phyloP scores from a whole-genome alignment of 306 rosid species.

The Amphicarpaea edgeworthii region DNA sequence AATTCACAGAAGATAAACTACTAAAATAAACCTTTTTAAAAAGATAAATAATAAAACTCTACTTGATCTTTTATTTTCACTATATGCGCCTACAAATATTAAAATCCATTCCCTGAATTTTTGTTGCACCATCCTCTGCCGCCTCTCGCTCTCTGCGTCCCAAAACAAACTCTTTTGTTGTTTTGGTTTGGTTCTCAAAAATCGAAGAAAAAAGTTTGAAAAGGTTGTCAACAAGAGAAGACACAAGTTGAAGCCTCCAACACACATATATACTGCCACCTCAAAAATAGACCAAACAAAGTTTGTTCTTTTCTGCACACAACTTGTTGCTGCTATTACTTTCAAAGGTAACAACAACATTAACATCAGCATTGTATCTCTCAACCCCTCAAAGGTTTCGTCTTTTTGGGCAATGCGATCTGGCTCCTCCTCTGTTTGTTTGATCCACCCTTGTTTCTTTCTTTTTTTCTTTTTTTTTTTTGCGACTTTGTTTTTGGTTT shows the following conservation, averaged over 20 bases:
- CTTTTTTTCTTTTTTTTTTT: no score
- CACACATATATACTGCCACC: constrained; percentile 9
- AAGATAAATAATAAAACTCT: no score
- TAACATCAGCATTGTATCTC: constrained; percentile 33
- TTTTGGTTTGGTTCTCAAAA: neutral
- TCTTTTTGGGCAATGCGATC: constrained; percentile 29
- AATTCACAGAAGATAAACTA: no score
- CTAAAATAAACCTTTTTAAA: no score
- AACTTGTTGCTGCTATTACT: constrained; percentile 31
- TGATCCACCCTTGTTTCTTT: constrained; percentile 47
- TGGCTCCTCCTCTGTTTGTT: constrained; percentile 44
- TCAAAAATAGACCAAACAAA: constrained; percentile 19
- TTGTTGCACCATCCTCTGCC: constrained; percentile 56
- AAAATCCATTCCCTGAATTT: constrained; percentile 42
- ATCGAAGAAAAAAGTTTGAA: constrained; percentile 7
- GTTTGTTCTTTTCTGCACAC: constrained; percentile 35
- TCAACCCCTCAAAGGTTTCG: constrained; percentile 31
- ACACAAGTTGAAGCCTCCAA: constrained; percentile 15
- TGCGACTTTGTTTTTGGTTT: neutral
- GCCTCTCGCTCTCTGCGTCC: constrained; percentile 44
- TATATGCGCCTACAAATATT: constrained; percentile 64
- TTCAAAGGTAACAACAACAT: constrained; percentile 53
- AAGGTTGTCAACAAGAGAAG: constrained; percentile 34
- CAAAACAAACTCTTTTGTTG: constrained; percentile 40
- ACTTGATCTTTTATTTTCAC: constrained; percentile 2